Evolutionary conservation across 768 basidiomycete species (phyloP).

Genomic region (Clavulina sp.): DNA sequence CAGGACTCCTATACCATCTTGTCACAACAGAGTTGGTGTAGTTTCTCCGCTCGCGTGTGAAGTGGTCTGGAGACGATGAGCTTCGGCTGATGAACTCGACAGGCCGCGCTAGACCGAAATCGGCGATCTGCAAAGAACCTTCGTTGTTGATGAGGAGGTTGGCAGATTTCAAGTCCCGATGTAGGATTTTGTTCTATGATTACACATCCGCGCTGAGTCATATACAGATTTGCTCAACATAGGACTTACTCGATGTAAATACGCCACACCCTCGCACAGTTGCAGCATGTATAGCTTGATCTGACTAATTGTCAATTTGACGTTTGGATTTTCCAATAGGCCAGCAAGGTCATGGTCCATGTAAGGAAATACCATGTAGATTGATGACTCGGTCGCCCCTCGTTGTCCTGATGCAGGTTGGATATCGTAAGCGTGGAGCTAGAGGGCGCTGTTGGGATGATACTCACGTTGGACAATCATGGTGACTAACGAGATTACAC

Average conservation of each 20-base stretch:
- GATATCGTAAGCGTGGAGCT: not conserved
- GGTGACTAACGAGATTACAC: conserved; percentile 74
- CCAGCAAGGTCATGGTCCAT: conserved; percentile 99
- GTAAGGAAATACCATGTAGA: conserved; percentile 98
- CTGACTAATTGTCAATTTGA: conserved; percentile 61
- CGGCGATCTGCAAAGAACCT: conserved; percentile 76
- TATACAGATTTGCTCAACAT: not conserved
- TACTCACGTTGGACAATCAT: conserved; percentile 57
- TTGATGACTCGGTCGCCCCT: not conserved
- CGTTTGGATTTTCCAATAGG: conserved; percentile 77
- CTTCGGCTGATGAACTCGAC: conserved; percentile 18
- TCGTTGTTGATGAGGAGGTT: conserved; percentile 84
- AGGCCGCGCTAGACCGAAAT: conserved; percentile 91
- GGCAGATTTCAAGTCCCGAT: conserved; percentile 98
- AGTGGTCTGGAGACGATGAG: conserved; percentile 25
- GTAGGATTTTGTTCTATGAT: conserved; percentile 78
- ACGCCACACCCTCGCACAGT: conserved; percentile 86
- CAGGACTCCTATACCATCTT: conserved; percentile 87
- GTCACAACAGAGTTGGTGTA: conserved; percentile 96
- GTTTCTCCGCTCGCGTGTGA: conserved; percentile 34
- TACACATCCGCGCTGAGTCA: conserved; percentile 6
- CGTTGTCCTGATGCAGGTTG: conserved; percentile 3
- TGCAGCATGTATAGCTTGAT: conserved; percentile 97
- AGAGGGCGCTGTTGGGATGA: not conserved
- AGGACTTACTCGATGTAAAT: conserved; percentile 72